Conservation (phyloP, 2,329 filamentous ascomycete species). For the Cyclaneusma minus region DNA sequence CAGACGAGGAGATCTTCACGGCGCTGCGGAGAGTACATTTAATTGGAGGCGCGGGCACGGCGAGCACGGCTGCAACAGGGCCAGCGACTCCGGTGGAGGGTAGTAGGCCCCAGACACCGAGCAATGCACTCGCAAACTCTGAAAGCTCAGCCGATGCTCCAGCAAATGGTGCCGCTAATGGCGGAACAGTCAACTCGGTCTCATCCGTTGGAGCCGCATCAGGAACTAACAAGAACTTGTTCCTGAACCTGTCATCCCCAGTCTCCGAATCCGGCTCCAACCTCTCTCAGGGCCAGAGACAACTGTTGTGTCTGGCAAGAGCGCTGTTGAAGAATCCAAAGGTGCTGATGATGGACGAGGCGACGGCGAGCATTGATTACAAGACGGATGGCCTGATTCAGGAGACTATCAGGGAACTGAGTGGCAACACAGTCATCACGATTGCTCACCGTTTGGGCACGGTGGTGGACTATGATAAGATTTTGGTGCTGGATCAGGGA, state of each 20-base stretch:
- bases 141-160: conserved; percentile 1
- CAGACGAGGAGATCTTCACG: conserved; percentile 78
- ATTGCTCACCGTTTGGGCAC: conserved; percentile 93
- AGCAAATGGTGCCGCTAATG: conserved; percentile 13
- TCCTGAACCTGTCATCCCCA: conserved; percentile 68
- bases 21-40: conserved; percentile 80
- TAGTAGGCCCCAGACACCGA: conserved; percentile 12
- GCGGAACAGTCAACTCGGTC: conserved; percentile 14
- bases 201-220: conserved; percentile 14
- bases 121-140: no score
- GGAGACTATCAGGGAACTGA: conserved; percentile 84
- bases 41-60: conserved; percentile 36
- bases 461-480: conserved; percentile 96
- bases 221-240: conserved; percentile 82
- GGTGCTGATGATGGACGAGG: conserved; percentile 98
- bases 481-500: conserved; percentile 84
- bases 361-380: conserved; percentile 94
- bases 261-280: conserved; percentile 89
- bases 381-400: conserved; percentile 92
- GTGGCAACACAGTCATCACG: conserved; percentile 77
- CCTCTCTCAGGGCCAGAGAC: conserved; percentile 87
- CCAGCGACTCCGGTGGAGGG: conserved; percentile 19
- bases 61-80: conserved; percentile 23
- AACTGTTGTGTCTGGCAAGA: conserved; percentile 83
- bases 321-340: conserved; percentile 83